Conservation (phyloP, 192 early-diverging fungal species). For the Chytriomyces hyalinus region DNA sequence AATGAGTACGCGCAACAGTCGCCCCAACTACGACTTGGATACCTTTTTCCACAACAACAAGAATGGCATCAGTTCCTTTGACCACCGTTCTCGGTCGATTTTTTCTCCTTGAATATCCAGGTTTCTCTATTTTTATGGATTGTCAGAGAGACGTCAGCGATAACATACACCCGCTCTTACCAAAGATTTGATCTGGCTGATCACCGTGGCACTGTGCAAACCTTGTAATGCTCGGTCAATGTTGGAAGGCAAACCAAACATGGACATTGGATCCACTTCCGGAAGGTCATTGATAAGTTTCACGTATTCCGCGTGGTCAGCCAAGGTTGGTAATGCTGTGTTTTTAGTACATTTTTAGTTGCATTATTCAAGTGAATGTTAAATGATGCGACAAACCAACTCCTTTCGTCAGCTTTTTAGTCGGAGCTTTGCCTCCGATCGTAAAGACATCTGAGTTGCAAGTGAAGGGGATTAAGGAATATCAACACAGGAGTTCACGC, state of each 20-base stretch:
- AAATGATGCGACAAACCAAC: conserved; percentile 28
- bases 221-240: conserved; percentile 55
- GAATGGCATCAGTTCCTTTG: conserved; percentile 53
- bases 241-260: conserved; percentile 59
- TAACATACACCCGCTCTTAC: conserved; percentile 32
- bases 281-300: conserved; percentile 51
- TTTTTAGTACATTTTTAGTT: neutral
- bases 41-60: conserved; percentile 62
- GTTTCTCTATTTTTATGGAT: conserved; percentile 33
- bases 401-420: conserved; percentile 52
- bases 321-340: conserved; percentile 40
- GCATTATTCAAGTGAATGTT: conserved; percentile 7
- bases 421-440: conserved; percentile 42
- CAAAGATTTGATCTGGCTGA: conserved; percentile 49
- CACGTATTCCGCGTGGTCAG: conserved; percentile 48
- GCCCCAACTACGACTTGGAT: neutral
- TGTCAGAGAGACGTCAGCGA: neutral
- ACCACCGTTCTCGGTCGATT: conserved; percentile 57
- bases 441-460: conserved; percentile 47
- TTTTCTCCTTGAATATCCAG: conserved; percentile 40
- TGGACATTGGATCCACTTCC: conserved; percentile 50
- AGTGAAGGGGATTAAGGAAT: neutral
- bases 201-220: conserved; percentile 40
- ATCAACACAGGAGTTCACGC: neutral
- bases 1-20: no score